Base-by-base conservation (phyloP, 2,329 filamentous ascomycete genomes). In the Aspergillus fumigatiaffinis region DNA sequence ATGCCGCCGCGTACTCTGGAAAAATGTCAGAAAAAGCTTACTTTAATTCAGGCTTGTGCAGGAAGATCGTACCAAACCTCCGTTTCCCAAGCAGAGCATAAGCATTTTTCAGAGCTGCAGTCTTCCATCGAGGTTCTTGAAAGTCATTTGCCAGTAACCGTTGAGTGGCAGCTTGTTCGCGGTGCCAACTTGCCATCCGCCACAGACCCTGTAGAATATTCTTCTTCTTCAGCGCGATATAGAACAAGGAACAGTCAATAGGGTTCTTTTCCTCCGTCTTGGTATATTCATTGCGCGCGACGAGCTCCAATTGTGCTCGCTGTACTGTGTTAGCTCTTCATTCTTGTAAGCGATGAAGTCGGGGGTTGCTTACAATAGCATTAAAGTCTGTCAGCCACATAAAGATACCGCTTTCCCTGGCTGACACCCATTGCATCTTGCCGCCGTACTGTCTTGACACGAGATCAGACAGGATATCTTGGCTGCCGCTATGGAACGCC, bases 221-320 rank as follows among this genome's bases (percentile, higher is more conserved):
- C 73, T 99, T 99, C 78, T 97, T 97, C 63, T 83, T 85, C 12
- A 99, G 81, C 0, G 95, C 93, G 20, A 99, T 81, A 71, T 97
- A 99, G 76, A 89, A 96, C 8, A 99, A 78, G 63, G 88, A 91
- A 75, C 94, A 97, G 67, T 96, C 89, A 8, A 96, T 85, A 0
- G 94, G 94, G 65, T 96, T 93, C 71, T 92, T 94, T 56, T 89
- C 84, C 32, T 96, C 91, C 23, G 86, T 87, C 63, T 90, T 91
- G 17, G 91, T 92, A 73, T 97, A 99, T 69, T 97, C 92, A 62
- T 94, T 96, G 47, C 92, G 87, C 29, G 92, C 95, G 48, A 99
- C 84, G n/a, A 86, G 77, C 71, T 99, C 94, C 61, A 99, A 92
- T 68, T 97, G 91, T 0, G 83, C 75, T 71, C 82, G 86, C 87